Base-by-base conservation (phyloP, 345 rosid species). In the Arabidopsis arenosa region DNA sequence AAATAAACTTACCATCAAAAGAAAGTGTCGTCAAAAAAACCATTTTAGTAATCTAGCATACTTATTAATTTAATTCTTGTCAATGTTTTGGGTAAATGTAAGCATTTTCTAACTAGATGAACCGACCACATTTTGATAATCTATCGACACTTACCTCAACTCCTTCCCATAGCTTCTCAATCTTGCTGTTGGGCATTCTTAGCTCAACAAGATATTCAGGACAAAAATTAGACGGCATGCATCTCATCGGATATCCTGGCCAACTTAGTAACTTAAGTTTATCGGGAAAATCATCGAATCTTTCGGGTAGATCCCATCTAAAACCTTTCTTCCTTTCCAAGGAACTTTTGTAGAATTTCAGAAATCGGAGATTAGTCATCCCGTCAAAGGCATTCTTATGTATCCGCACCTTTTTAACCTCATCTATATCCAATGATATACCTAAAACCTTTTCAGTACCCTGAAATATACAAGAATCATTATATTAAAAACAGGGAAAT, bases 361-460 rank as follows among this genome's bases (percentile, higher is more conserved):
- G 60, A 2, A 77, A 64, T 30, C 30, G 63, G 18, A 80, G 82
- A 77, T 66, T 77, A 23, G 1, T 4, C 81, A 83, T 80, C 26
- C 14, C 59, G 17, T 4, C 1, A 3, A 83, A 83, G 2, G 65
- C 75, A 0, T 18, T 32, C 39, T 66, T 14, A 43, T 21, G 30
- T 41, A 83, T 45, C 0, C 0, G 5, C 7, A 80, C 1, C 12
- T 61, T 4, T 21, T 66, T 26, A 30, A 49, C 6, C 39, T 10
- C 72, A 61, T 36, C 55, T 9, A 43, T 15, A 23, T 40, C 41
- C 78, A 84, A 11, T n/a, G 64, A 23, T 44, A 79, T 62, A 4
- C 83, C 84, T 49, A 78, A 18, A 23, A 81, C 35, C 5, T 55
- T 65, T 21, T 73, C 7, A 4, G 69, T 75, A 33, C 81, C 84